Evolutionary conservation across 306 rosid genomes (phyloP).

Genomic region (Biancaea sappan): DNA sequence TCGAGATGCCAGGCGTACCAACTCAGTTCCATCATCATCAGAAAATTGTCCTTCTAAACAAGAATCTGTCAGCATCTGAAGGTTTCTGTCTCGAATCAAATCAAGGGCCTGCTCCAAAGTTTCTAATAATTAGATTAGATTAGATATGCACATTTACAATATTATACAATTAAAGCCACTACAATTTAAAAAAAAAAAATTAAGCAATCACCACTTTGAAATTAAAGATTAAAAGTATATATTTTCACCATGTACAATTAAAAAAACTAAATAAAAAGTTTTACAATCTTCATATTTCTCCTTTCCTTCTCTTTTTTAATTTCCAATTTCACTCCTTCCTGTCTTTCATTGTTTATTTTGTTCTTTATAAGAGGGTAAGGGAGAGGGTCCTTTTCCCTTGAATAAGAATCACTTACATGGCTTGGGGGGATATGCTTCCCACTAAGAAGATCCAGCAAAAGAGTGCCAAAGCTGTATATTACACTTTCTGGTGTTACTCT

Average conservation of each 20-base stretch:
- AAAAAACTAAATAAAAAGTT: not conserved
- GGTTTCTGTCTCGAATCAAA: slow-evolving; percentile 54
- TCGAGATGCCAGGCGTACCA: slow-evolving; percentile 51
- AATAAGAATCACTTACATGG: slow-evolving; percentile 47
- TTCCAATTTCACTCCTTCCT: too few relatives aligned
- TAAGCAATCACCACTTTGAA: not conserved
- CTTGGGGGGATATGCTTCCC: slow-evolving; percentile 65
- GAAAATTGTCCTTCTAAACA: slow-evolving; percentile 62
- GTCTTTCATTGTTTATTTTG: not conserved
- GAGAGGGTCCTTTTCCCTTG: not conserved
- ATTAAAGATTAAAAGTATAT: not conserved
- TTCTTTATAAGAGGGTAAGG: not conserved
- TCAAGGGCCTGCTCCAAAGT: slow-evolving; percentile 54
- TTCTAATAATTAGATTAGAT: slow-evolving; percentile 14
- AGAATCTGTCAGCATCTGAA: slow-evolving; percentile 63
- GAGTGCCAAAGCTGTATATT: slow-evolving; percentile 61
- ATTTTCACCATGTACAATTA: not conserved
- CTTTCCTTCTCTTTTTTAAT: not conserved
- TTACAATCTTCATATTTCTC: not conserved
- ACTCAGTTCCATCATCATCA: slow-evolving; percentile 55
- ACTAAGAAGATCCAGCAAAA: slow-evolving; percentile 62
- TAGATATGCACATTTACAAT: slow-evolving; percentile 17
- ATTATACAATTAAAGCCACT: not conserved
- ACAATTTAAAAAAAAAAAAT: slow-evolving; percentile 12
- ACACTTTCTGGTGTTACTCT: slow-evolving; percentile 66